A percentile compares a stretch with the other conserved stretches of the same genome.
Evolutionary conservation across 2,329 filamentous ascomycete species (phyloP).

Genomic region (Botrytis tulipae): DNA sequence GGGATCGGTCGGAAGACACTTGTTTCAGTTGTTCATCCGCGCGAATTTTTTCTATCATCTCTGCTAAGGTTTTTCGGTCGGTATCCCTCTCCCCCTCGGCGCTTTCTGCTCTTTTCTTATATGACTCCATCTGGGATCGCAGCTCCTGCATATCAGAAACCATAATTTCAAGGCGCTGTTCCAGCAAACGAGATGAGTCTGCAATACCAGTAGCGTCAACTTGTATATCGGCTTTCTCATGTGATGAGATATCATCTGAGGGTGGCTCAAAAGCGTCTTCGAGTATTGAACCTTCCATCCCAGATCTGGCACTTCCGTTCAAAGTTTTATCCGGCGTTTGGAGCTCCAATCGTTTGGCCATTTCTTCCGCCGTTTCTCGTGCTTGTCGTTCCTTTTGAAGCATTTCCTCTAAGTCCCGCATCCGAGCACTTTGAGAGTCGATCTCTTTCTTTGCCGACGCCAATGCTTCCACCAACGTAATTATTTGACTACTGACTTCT

Average conservation of each 20-base stretch:
- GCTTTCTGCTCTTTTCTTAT: constrained; percentile 72
- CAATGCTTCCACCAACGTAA: constrained; percentile 80
- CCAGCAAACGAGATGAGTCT: constrained; percentile 57
- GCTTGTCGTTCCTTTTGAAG: constrained; percentile 78
- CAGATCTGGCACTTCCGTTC: constrained; percentile 43
- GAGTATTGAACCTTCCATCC: constrained; percentile 43
- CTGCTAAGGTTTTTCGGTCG: constrained; percentile 71
- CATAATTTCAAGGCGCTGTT: constrained; percentile 35
- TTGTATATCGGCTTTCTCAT: constrained; percentile 26
- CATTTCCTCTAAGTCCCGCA: constrained; percentile 78
- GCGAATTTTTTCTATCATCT: constrained; percentile 84
- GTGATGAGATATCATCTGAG: constrained; percentile 29
- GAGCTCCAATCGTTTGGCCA: constrained; percentile 68
- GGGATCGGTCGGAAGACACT: constrained; percentile 27
- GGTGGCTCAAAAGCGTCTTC: constrained; percentile 50
- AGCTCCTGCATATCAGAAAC: constrained; percentile 35
- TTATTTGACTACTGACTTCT: constrained; percentile 68
- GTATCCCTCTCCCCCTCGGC: constrained; percentile 76
- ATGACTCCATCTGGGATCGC: constrained; percentile 52
- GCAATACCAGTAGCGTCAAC: constrained; percentile 79
- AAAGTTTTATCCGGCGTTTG: constrained; percentile 45
- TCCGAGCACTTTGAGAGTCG: constrained; percentile 73
- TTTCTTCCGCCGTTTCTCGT: constrained; percentile 79
- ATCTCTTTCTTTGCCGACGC: constrained; percentile 83
- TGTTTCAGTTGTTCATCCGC: constrained; percentile 53